Percentiles rank a stretch among this genome's conserved stretches.
These are phyloP conservation scores for Erodium maritimum DNA, from an alignment of 345 rosid species.

Conservation along the genomic window DNA sequence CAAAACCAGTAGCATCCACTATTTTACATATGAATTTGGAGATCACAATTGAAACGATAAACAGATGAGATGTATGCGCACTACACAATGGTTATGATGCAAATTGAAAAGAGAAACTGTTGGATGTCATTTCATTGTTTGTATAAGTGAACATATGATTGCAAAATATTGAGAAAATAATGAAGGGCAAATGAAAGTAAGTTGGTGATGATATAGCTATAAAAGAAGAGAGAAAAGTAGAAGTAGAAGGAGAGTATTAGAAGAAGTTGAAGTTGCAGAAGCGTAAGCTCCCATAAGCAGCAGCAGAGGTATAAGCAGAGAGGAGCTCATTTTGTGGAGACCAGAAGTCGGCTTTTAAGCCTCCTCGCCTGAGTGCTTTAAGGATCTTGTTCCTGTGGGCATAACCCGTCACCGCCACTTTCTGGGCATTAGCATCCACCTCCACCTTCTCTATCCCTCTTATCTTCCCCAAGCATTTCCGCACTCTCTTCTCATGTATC, in stretches of 20 bases:
- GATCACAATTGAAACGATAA: too few relatives aligned
- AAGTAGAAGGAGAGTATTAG: conserved; percentile 1
- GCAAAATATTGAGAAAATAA: too few relatives aligned
- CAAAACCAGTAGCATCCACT: too few relatives aligned
- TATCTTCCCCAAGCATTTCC: conserved; percentile 27
- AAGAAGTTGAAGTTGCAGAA: conserved; percentile 23
- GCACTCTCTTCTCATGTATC: conserved; percentile 33
- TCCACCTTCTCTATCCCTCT: conserved; percentile 44
- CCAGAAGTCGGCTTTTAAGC: conserved; percentile 38
- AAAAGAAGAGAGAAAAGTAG: background rate
- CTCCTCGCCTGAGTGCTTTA: conserved; percentile 31
- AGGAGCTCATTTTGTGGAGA: conserved; percentile 31
- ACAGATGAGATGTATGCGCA: too few relatives aligned
- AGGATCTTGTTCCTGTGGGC: conserved; percentile 29
- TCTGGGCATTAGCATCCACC: conserved; percentile 30
- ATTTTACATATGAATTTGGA: too few relatives aligned
- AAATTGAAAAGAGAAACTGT: too few relatives aligned
- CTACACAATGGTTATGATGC: too few relatives aligned
- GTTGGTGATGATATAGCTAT: background rate
- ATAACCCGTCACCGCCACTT: conserved; percentile 31
- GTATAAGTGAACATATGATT: too few relatives aligned
- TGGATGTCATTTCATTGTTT: too few relatives aligned
- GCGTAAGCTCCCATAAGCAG: conserved; percentile 22
- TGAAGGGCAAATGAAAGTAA: too few relatives aligned
- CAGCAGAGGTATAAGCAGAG: conserved; percentile 19